phyloP scores from a whole-genome alignment of 1,284 basidiomycete genomes.

The Apiotrichum laibachii region DNA sequence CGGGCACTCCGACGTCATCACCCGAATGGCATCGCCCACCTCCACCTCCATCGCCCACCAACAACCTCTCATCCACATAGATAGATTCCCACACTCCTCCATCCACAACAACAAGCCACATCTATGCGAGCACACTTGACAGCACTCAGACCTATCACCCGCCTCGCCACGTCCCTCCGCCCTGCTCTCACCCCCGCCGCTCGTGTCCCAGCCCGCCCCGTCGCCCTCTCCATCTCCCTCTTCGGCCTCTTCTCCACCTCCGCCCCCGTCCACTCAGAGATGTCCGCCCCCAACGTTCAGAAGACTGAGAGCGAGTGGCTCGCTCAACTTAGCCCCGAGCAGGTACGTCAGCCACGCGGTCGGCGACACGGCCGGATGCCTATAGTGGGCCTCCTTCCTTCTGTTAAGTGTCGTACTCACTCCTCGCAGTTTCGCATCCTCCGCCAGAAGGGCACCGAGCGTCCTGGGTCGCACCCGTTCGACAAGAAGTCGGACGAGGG shows the following conservation, averaged over 20 bases:
- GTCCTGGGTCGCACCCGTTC: slow-evolving; percentile 71
- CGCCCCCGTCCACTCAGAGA: background rate
- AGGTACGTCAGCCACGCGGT: slow-evolving; percentile 57
- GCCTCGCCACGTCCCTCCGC: background rate
- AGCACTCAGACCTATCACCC: background rate
- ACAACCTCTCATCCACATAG: background rate
- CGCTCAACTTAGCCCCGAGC: slow-evolving; percentile 74
- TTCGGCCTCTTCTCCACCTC: slow-evolving; percentile 27
- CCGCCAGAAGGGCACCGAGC: slow-evolving; percentile 83
- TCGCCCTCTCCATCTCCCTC: slow-evolving; percentile 7
- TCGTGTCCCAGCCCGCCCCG: slow-evolving; percentile 4
- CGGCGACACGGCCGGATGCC: background rate
- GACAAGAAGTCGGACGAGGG: slow-evolving; percentile 62
- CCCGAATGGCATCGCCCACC: background rate
- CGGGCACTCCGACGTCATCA: too few species aligned
- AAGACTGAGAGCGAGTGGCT: slow-evolving; percentile 84
- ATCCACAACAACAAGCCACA: background rate
- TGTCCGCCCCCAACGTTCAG: slow-evolving; percentile 33
- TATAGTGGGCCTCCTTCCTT: too few species aligned
- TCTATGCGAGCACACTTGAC: background rate
- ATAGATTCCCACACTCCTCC: background rate
- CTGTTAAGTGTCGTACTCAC: too few species aligned
- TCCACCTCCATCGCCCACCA: background rate
- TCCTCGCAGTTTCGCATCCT: slow-evolving; percentile 75
- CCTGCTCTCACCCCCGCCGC: background rate